Evolutionary conservation across 208 protist genomes (phyloP).

Genomic region (Leishmania major): DNA sequence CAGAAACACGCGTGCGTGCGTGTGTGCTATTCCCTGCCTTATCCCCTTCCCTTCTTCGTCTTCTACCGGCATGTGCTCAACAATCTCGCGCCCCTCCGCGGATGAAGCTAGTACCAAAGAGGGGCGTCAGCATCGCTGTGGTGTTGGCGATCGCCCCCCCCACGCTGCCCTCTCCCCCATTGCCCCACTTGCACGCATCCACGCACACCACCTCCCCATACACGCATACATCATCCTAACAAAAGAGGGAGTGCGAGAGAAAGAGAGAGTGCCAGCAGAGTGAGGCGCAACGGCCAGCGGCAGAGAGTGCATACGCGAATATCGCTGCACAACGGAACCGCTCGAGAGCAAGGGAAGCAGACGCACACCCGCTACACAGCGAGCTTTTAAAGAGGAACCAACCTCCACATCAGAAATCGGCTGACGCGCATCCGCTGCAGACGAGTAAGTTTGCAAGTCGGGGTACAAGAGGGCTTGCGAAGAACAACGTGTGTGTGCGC

Average conservation of each 20-base stretch:
- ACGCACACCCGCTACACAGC: neutral
- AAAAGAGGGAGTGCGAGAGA: neutral
- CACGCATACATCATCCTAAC: neutral
- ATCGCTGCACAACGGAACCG: neutral
- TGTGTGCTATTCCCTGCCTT: neutral
- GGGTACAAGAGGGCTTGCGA: neutral
- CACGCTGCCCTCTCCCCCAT: neutral
- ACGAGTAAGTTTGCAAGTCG: neutral
- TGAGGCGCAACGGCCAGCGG: neutral
- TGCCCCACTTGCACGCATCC: neutral
- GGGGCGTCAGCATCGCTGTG: neutral
- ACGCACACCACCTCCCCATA: neutral
- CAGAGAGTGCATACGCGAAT: neutral
- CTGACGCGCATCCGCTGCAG: neutral
- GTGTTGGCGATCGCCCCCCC: neutral
- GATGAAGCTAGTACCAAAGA: neutral
- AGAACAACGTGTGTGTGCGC: neutral
- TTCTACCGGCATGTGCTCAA: neutral
- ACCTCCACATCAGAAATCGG: neutral
- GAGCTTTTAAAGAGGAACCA: neutral
- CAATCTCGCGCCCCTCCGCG: neutral
- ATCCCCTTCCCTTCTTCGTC: neutral
- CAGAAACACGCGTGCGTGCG: neutral
- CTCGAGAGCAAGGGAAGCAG: neutral
- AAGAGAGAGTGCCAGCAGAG: neutral